Percentiles rank a stretch among this genome's conserved stretches.
Evolutionary conservation across 495 filamentous ascomycete species (phyloP).

Genomic region (Tuber magnatum): DNA sequence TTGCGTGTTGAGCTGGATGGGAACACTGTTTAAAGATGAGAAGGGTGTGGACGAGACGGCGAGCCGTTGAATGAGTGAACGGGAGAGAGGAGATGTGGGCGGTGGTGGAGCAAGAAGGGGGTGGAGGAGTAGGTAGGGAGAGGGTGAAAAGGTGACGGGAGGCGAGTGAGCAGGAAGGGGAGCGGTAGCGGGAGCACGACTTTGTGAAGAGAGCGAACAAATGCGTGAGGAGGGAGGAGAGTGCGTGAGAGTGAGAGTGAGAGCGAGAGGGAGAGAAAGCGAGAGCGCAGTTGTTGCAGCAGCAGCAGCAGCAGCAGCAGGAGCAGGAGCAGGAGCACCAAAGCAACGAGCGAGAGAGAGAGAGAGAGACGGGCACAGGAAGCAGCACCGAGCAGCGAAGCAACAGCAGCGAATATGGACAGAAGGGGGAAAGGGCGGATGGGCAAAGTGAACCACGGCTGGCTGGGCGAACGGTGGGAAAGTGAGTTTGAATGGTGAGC

Average conservation of each 20-base stretch:
- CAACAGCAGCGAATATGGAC: constrained; percentile 29
- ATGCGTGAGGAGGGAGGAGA: constrained; percentile 23
- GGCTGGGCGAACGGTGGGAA: constrained; percentile 11
- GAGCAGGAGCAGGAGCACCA: constrained; percentile 4
- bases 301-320: not conserved
- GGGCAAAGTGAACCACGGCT: constrained; percentile 33
- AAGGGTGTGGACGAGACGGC: constrained; percentile 16
- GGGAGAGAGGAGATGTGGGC: constrained; percentile 20
- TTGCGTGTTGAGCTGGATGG: constrained; percentile 22
- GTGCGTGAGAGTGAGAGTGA: constrained; percentile 21
- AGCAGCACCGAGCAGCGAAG: constrained; percentile 24
- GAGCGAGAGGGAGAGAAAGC: not conserved
- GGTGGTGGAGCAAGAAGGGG: constrained; percentile 25
- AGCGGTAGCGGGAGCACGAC: constrained; percentile 11
- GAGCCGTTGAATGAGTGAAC: constrained; percentile 19
- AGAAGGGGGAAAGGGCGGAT: constrained; percentile 37
- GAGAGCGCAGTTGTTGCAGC: constrained; percentile 5
- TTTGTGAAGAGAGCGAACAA: constrained; percentile 5
- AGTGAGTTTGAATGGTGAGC: constrained; percentile 30
- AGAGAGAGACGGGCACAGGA: constrained; percentile 17
- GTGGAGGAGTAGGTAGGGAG: constrained; percentile 27
- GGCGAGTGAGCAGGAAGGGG: constrained; percentile 32
- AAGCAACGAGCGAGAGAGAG: constrained; percentile 18
- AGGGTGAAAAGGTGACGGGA: constrained; percentile 25
- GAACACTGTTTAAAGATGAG: constrained; percentile 22